Evolutionary conservation across 1,139 yeast genomes (phyloP).

Genomic region (Scheffersomyces segobiensis): DNA sequence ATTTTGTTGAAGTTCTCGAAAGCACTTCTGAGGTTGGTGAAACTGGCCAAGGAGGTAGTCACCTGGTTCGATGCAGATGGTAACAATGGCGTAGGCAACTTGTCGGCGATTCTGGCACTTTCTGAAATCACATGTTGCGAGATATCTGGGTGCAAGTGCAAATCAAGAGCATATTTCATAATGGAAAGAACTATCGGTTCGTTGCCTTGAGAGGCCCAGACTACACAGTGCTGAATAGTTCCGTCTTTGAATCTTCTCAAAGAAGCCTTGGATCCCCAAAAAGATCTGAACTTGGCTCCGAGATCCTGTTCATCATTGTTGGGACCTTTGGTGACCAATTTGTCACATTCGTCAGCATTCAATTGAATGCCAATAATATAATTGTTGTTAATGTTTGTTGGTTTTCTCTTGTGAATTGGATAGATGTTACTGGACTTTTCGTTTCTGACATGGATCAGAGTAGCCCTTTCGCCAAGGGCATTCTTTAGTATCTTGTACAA

Average conservation of each 20-base stretch:
- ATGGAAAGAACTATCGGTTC: conserved; percentile 72
- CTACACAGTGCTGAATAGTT: conserved; percentile 81
- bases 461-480: conserved; percentile 70
- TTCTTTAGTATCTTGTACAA: conserved; percentile 56
- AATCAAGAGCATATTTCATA: conserved; percentile 58
- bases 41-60: conserved; percentile 51
- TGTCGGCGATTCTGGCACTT: conserved; percentile 45
- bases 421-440: conserved; percentile 30
- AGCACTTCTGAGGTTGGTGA: conserved; percentile 57
- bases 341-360: conserved; percentile 76
- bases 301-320: conserved; percentile 59
- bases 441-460: conserved; percentile 42
- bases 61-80: conserved; percentile 58
- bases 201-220: conserved; percentile 65
- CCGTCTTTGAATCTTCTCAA: conserved; percentile 92
- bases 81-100: conserved; percentile 60
- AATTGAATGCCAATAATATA: conserved; percentile 64
- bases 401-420: conserved; percentile 60
- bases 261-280: conserved; percentile 89
- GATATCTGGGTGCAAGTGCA: conserved; percentile 57
- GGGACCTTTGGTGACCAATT: conserved; percentile 85
- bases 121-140: conserved; percentile 43
- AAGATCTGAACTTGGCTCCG: conserved; percentile 65
- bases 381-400: conserved; percentile 32
- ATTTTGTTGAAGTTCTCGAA: conserved; percentile 66